phyloP scores from a whole-genome alignment of 148 eudicot species.

The Diospyros lotus region DNA sequence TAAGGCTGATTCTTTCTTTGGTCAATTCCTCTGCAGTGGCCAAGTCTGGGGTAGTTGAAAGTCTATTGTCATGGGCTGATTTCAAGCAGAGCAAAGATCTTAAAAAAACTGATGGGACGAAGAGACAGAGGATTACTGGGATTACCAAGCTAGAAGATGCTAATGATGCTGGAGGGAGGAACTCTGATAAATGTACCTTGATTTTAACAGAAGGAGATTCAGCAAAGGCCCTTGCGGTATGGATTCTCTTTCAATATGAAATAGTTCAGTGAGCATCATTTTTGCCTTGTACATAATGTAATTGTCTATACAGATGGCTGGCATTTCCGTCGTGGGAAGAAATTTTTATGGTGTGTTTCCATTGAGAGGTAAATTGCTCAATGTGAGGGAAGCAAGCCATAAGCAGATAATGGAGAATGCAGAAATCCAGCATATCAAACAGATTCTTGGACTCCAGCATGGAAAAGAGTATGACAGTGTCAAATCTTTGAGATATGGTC shows the following conservation, averaged over 20 bases:
- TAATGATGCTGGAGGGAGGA: slow-evolving; percentile 64
- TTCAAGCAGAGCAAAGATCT: slow-evolving; percentile 67
- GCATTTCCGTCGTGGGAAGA: slow-evolving; percentile 65
- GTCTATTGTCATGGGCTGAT: slow-evolving; percentile 67
- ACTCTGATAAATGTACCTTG: slow-evolving; percentile 72
- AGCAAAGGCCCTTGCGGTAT: slow-evolving; percentile 90
- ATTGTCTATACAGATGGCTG: slow-evolving; percentile 58
- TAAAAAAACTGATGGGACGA: slow-evolving; percentile 87
- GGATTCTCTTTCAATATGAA: slow-evolving; percentile 16
- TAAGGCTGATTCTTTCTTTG: background rate
- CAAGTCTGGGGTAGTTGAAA: slow-evolving; percentile 65
- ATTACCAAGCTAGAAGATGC: slow-evolving; percentile 80
- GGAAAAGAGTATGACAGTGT: slow-evolving; percentile 62
- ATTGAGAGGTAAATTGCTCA: slow-evolving; percentile 85
- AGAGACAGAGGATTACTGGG: slow-evolving; percentile 46
- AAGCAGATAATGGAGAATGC: slow-evolving; percentile 72
- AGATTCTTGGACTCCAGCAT: slow-evolving; percentile 86
- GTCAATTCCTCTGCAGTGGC: slow-evolving; percentile 27
- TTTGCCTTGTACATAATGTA: background rate
- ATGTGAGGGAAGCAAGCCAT: slow-evolving; percentile 95
- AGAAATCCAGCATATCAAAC: slow-evolving; percentile 70
- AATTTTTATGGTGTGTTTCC: slow-evolving; percentile 83
- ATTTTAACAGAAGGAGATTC: slow-evolving; percentile 99
- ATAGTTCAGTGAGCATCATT: background rate
- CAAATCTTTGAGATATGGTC: slow-evolving; percentile 80